Base-by-base conservation (phyloP, 192 early-diverging fungal species). In the Coemansia sp. region DNA sequence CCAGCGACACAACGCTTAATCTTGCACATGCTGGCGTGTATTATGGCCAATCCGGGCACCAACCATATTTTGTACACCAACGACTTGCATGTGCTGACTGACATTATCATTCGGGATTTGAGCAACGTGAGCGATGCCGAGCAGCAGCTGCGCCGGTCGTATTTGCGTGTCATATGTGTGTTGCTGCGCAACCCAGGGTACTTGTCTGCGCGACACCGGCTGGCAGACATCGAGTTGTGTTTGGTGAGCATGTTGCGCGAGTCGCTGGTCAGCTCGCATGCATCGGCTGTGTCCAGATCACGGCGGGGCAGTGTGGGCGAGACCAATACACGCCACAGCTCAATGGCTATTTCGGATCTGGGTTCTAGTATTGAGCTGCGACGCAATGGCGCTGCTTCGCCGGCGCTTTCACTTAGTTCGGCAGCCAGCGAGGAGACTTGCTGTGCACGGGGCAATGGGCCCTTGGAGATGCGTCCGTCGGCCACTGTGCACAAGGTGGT, bases 61-160 rank as follows among this genome's bases (percentile, higher is more conserved):
- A 66, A 66, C 21, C 82, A 85, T n/a, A 87, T 92, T 40, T 88
- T 95, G 67, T 97, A 96, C 67, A 93, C 95, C 12, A 97, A 97
- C 62, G 95, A 97, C 69, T 80, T 95, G 49, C 83, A 83, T 42
- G 91, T 96, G 5, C 82, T 96, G 23, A 82, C 95, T 9, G 95
- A 97, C 69, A 89, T 96, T 3, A 79, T 92, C 1, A 79, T 97
- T 21, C 83, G 95, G 54, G 93, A 96, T 70, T 71, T 92, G 12
- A 82, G 86, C 66, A 82, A 93, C 64, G 71, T 95, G 17, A 84
- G 87, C 5, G 86, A 89, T 9, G 84, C 86, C 40, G 67, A 84
- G 54, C 88, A 87, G 52, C 61, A 83, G 75, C 82, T 89, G 21
- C 83, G 89, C 5, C 84, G 86, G 54, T 84, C 89, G 0, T 90